Evolutionary conservation across 2,329 filamentous ascomycete species (phyloP), one percentile per base, ranked within the genome.

Genomic region (Arthrocladium fulminans): DNA sequence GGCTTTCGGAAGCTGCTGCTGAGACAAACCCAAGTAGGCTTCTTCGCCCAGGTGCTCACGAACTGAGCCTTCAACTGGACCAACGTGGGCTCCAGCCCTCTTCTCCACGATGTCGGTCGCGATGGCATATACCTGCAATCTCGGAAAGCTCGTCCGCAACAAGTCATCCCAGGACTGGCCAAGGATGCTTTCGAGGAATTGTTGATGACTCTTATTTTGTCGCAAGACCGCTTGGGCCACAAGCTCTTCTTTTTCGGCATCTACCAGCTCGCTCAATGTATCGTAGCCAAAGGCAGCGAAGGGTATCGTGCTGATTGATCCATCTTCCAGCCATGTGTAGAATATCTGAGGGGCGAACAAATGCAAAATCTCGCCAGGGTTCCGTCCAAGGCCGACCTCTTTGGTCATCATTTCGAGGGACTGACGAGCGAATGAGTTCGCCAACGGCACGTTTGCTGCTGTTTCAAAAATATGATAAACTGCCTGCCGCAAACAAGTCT

Each of bases 401-500:
- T 63, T 67, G 3, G 89, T 80, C 25, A 96, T 80, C 10, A 76
- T 72, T 3, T 65, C 63, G 37, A 96, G 72, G 57, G 87, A 94
- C 45, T 76, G 76, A 48, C 77, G 78, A 1, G 90, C 89, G 66
- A 96, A 84, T 17, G 73, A 69, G 17, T 75, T 72, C 5, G 84
- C 84, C 9, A 70, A 67, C 2, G 75, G 67, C 12, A 94, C 79
- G 49, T 81, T 80, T 1, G 85, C 87, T 1, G 89, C 86, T 0
- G 84, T 88, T 63, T 97, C 92, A 58, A 97, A 95, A 19, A 97
- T 88, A 63, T 92, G 85, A 63, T 96, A 98, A 15, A 94, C 85
- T 55, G 88, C 88, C 54, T 85, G 81, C 45, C 89, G 83, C 37
- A 96, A 74, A 17, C 97, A 73, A 0, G 89, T 94, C 51, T 88